Evolutionary conservation across 179 eudicot genomes (phyloP).

Genomic region (Beta macrorhiza): DNA sequence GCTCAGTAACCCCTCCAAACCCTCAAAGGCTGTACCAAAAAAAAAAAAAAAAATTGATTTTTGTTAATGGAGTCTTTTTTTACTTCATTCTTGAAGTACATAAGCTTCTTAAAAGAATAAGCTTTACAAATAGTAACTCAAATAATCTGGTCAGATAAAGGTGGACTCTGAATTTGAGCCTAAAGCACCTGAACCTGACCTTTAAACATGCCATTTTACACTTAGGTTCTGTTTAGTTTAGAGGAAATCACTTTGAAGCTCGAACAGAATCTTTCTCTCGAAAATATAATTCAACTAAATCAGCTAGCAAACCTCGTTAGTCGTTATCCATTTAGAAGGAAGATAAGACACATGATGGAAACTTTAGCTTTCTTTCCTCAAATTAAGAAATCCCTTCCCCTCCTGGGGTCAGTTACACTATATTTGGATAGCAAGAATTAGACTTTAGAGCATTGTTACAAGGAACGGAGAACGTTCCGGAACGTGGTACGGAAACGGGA

Average conservation of each 20-base stretch:
- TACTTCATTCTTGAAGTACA: background rate
- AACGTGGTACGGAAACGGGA: no score
- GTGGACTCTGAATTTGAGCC: background rate
- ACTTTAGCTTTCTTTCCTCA: background rate
- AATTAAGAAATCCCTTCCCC: background rate
- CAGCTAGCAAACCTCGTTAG: background rate
- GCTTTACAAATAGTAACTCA: background rate
- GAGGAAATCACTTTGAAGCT: background rate
- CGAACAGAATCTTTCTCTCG: background rate
- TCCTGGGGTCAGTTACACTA: background rate
- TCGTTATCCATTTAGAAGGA: background rate
- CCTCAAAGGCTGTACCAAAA: no score
- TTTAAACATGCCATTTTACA: background rate
- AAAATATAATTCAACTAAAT: background rate
- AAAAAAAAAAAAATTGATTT: no score
- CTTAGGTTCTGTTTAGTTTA: background rate
- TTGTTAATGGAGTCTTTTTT: background rate
- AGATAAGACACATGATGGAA: no score
- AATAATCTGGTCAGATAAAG: background rate
- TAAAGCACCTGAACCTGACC: background rate
- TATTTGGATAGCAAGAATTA: no score
- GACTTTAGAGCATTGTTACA: no score
- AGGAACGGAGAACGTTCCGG: no score
- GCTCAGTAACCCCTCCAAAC: background rate
- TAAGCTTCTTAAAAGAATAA: background rate